Evolutionary conservation across 352 stramenopile genomes (phyloP).

Genomic region (Chrysophaeum taylorii): DNA sequence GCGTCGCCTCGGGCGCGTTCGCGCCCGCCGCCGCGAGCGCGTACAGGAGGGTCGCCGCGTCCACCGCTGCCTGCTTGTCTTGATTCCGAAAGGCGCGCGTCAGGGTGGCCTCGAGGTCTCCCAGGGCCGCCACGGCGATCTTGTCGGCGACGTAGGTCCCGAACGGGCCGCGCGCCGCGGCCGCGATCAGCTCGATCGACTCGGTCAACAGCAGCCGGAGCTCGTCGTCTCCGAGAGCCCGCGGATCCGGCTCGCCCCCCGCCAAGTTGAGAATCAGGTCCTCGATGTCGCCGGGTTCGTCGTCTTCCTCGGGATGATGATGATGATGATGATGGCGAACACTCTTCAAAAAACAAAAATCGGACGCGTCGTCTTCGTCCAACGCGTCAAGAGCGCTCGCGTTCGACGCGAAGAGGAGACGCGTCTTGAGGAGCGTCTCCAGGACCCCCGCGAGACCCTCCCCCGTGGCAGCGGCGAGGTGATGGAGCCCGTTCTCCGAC

Average conservation of each 20-base stretch:
- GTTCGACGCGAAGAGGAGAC: not conserved
- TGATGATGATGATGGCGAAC: too few species aligned
- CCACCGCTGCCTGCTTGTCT: not conserved
- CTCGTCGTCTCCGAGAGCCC: not conserved
- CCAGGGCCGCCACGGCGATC: not conserved
- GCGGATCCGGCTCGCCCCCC: not conserved
- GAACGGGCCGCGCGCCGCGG: not conserved
- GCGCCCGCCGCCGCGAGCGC: not conserved
- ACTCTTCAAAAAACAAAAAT: not conserved
- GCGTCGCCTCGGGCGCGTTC: not conserved
- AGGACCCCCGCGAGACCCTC: not conserved
- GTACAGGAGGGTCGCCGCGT: conserved; percentile 4
- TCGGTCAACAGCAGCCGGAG: not conserved
- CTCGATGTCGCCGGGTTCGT: not conserved
- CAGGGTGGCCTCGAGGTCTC: not conserved
- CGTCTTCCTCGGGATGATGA: not conserved
- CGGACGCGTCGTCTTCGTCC: not conserved
- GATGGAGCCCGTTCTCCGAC: not conserved
- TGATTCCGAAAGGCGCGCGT: not conserved
- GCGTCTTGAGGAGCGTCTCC: not conserved
- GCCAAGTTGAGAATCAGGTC: not conserved
- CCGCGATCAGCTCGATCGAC: not conserved
- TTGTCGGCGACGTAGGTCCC: not conserved
- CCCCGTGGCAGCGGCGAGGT: not conserved
- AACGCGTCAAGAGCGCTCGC: not conserved